phyloP scores from a whole-genome alignment of 371 early-diverging fungal genomes.

The Gilbertella persicaria region DNA sequence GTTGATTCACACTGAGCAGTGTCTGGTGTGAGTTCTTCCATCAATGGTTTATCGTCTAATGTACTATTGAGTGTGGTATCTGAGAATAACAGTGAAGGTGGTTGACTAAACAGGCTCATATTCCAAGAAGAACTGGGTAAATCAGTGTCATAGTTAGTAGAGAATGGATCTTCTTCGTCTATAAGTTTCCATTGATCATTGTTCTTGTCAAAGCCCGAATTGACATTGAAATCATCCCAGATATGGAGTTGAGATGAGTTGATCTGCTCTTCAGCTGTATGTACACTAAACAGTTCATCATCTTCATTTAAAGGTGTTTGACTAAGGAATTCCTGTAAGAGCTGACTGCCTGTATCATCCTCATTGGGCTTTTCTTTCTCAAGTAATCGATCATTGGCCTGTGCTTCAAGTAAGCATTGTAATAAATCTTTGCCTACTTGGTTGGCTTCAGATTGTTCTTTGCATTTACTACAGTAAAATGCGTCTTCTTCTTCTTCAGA shows the following conservation, averaged over 20 bases:
- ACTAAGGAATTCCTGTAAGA: background rate
- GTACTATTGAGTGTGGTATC: constrained; percentile 23
- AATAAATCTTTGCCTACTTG: constrained; percentile 12
- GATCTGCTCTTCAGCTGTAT: background rate
- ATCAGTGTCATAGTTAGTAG: constrained; percentile 15
- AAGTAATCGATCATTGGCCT: constrained; percentile 4
- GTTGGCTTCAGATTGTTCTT: constrained; percentile 5
- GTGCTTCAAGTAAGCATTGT: constrained; percentile 16
- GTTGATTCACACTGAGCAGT: background rate
- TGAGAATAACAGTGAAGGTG: constrained; percentile 30
- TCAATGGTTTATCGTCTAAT: constrained; percentile 19
- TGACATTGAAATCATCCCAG: constrained; percentile 25
- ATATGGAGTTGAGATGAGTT: constrained; percentile 13
- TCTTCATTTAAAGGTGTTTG: constrained; percentile 5
- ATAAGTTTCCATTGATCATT: constrained; percentile 18
- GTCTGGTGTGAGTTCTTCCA: constrained; percentile 1
- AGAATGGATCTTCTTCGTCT: constrained; percentile 23
- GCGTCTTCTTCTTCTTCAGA: constrained; percentile 23
- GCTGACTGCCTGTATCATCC: constrained; percentile 1
- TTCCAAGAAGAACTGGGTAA: constrained; percentile 21
- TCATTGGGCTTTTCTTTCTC: constrained; percentile 1
- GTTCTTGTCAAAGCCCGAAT: constrained; percentile 8
- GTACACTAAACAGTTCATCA: constrained; percentile 5
- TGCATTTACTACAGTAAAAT: constrained; percentile 1
- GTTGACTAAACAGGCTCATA: constrained; percentile 22